A percentile compares a stretch with the other conserved stretches of the same genome.
Conservation (phyloP, 345 rosid species). For the Salix caprea region DNA sequence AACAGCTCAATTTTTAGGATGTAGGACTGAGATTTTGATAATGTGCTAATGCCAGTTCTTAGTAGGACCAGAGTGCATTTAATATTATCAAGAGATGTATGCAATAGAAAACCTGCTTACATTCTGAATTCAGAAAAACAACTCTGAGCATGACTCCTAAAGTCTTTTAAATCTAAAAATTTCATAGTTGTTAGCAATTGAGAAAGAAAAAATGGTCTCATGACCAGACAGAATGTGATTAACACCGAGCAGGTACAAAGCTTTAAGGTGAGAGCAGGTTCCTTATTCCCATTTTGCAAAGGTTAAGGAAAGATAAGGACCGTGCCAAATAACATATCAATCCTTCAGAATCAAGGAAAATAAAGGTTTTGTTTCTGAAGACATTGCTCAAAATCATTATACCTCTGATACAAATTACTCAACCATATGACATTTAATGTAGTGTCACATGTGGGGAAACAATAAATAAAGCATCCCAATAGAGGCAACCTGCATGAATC, state of each 20-base stretch:
- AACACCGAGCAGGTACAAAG: not conserved
- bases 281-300: not conserved
- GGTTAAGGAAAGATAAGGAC: not conserved
- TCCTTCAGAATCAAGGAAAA: not conserved
- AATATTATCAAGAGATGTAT: not conserved
- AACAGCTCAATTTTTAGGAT: not conserved
- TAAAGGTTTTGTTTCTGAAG: not conserved
- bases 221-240: not conserved
- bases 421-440: not conserved
- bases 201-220: not conserved
- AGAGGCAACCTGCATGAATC: not conserved
- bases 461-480: not conserved
- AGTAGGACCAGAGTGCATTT: not conserved
- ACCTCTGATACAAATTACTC: not conserved
- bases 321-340: not conserved
- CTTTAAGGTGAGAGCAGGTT: not conserved
- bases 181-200: not conserved
- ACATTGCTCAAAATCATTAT: not conserved
- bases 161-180: not conserved
- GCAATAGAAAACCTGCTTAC: not conserved
- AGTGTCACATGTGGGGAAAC: not conserved
- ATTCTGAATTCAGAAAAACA: not conserved
- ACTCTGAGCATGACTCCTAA: not conserved
- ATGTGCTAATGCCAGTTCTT: not conserved
- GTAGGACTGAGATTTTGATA: not conserved